phyloP scores from a whole-genome alignment of 1,284 basidiomycete genomes.

The Gymnopus androsaceus region DNA sequence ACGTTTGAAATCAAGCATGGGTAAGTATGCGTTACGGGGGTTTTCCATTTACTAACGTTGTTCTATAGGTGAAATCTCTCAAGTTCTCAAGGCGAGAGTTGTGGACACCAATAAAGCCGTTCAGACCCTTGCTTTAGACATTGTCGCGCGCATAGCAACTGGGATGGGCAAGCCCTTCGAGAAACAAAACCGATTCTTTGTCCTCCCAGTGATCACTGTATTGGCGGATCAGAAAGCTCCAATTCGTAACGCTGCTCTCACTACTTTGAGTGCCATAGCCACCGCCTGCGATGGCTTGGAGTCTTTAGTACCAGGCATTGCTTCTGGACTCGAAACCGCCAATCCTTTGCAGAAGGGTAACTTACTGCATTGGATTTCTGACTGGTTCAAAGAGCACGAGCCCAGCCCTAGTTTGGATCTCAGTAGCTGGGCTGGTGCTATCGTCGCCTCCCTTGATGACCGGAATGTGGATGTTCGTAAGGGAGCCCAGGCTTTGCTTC shows the following conservation, averaged over 20 bases:
- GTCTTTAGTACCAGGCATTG: slow-evolving; percentile 76
- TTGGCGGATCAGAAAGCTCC: slow-evolving; percentile 93
- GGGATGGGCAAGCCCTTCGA: slow-evolving; percentile 98
- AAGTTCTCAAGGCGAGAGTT: slow-evolving; percentile 86
- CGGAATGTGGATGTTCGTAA: slow-evolving; percentile 92
- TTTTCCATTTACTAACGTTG: not conserved
- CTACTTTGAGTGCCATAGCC: slow-evolving; percentile 83
- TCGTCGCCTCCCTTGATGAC: slow-evolving; percentile 90
- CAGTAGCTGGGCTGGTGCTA: slow-evolving; percentile 63
- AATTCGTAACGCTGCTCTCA: slow-evolving; percentile 78
- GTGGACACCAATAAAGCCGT: slow-evolving; percentile 95
- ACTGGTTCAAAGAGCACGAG: slow-evolving; percentile 74
- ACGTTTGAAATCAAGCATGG: slow-evolving; percentile 88
- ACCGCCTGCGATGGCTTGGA: slow-evolving; percentile 86
- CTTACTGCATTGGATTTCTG: slow-evolving; percentile 83
- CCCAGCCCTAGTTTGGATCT: slow-evolving; percentile 70
- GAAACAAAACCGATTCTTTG: slow-evolving; percentile 80
- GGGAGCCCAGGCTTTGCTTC: slow-evolving; percentile 82
- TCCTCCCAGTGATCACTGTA: slow-evolving; percentile 79
- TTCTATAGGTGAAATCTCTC: slow-evolving; percentile 80
- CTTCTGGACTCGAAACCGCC: slow-evolving; percentile 78
- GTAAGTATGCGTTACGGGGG: slow-evolving; percentile 42
- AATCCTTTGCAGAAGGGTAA: slow-evolving; percentile 90
- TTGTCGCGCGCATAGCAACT: slow-evolving; percentile 85
- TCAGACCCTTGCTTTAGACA: slow-evolving; percentile 87